These are phyloP conservation scores for Diutina scorzettiae DNA, from an alignment of 1,139 yeast species.

Conservation along the genomic window DNA sequence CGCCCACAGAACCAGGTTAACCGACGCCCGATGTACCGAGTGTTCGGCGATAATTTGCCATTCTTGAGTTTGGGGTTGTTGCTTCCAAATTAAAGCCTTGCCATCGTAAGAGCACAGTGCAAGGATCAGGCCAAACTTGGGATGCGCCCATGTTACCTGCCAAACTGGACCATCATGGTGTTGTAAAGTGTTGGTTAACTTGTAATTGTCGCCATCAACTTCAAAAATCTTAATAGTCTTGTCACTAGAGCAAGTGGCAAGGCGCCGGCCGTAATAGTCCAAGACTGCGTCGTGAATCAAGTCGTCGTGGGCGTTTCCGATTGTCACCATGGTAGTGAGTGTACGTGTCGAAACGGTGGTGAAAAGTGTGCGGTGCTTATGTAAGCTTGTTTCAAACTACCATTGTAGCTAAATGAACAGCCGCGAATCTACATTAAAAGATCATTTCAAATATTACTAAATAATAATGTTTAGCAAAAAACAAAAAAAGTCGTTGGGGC, in stretches of 20 bases:
- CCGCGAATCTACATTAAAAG: no score
- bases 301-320: conserved; percentile 77
- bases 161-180: conserved; percentile 98
- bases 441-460: no score
- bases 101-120: conserved; percentile 97
- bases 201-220: conserved; percentile 67
- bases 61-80: conserved; percentile 61
- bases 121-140: conserved; percentile 88
- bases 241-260: conserved; percentile 94
- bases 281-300: conserved; percentile 93
- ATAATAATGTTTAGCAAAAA: no score
- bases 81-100: conserved; percentile 88
- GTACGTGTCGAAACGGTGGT: conserved; percentile 1
- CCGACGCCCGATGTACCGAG: conserved; percentile 84
- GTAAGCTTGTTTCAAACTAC: no score
- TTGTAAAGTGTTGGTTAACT: conserved; percentile 66
- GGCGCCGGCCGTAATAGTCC: conserved; percentile 89
- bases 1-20: conserved; percentile 92
- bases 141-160: conserved; percentile 99
- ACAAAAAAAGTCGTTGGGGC: no score
- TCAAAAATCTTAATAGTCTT: conserved; percentile 89
- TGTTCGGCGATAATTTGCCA: conserved; percentile 90
- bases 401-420: no score
- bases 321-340: conserved; percentile 41
- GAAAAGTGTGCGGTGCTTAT: background rate